Percentiles rank a stretch among this genome's conserved stretches.
Evolutionary conservation across 129 eudicot genomes (phyloP).

Genomic region (Glebionis coronaria): DNA sequence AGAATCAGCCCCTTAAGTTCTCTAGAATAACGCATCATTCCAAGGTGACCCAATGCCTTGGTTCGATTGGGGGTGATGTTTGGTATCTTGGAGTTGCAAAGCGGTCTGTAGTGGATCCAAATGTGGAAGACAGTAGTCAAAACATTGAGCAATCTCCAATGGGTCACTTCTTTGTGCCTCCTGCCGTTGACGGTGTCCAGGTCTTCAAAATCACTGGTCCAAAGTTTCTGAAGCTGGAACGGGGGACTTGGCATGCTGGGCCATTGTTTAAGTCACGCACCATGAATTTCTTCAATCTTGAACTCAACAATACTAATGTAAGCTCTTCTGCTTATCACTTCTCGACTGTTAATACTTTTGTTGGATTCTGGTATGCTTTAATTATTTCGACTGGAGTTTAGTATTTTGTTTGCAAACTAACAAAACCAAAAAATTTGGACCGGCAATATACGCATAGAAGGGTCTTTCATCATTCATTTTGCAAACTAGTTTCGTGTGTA

Average conservation of each 20-base stretch:
- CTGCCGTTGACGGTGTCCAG: slow-evolving; percentile 45
- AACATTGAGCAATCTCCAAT: slow-evolving; percentile 41
- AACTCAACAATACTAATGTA: slow-evolving; percentile 86
- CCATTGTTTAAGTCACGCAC: slow-evolving; percentile 54
- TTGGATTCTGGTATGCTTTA: too few species aligned
- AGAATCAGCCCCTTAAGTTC: slow-evolving; percentile 54
- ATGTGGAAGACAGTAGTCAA: slow-evolving; percentile 29
- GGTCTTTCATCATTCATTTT: too few species aligned
- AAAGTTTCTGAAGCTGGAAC: slow-evolving; percentile 74
- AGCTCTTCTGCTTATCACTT: slow-evolving; percentile 21
- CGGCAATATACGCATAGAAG: too few species aligned
- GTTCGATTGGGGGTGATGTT: slow-evolving; percentile 64
- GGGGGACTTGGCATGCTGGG: slow-evolving; percentile 98
- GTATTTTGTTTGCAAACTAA: too few species aligned
- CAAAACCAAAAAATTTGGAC: too few species aligned
- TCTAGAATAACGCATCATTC: slow-evolving; percentile 84
- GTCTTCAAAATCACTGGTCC: slow-evolving; percentile 72
- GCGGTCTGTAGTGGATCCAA: slow-evolving; percentile 59
- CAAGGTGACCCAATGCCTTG: slow-evolving; percentile 89
- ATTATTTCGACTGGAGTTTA: too few species aligned
- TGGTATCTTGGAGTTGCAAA: slow-evolving; percentile 96
- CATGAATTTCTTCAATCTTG: slow-evolving; percentile 85
- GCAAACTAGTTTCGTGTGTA: too few species aligned
- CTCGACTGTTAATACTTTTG: too few species aligned
- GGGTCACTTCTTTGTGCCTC: slow-evolving; percentile 80